Evolutionary conservation across 2,329 filamentous ascomycete species (phyloP), one percentile per base, ranked within the genome.

Genomic region (Didymella arachidicola): DNA sequence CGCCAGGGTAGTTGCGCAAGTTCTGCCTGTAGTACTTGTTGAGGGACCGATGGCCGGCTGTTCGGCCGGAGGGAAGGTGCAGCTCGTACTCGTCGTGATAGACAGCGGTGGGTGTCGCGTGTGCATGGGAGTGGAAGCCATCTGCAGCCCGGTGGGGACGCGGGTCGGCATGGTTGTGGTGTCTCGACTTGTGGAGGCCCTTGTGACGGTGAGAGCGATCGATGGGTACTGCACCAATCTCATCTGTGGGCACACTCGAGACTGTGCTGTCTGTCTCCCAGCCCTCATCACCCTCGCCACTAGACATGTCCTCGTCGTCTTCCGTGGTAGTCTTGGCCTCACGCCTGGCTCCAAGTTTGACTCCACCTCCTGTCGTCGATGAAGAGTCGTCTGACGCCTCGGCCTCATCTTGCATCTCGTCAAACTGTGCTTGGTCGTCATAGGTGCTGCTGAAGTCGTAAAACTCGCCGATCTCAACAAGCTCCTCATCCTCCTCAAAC

Each of bases 401-500:
- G n/a, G 64, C 71, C 4, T 82, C 83, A 12, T 66, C 63, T 53
- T 72, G 68, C 62, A 71, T 67, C 1, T 85, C 86, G 1, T 87
- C 85, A 16, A 86, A 81, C 7, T 84, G 82, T 54, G 84, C 91
- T 11, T 84, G 87, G 70, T 98, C 95, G 0, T 93, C 95, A 77
- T 99, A 99, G 1, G 95, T 97, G 79, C 91, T 91, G 65, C 91
- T 86, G 84, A 99, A 99, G 74, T 99, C 95, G 78, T 99, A 99
- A 77, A 92, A 97, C 65, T 98, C 92, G 56, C 95, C 95, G 71
- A 99, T 92, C 55, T 96, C 92, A 29, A 98, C 85, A 80, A 97
- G 92, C 72, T 98, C 93, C 34, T 90, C 89, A 73, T 97, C 92
- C 0, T 88, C 89, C 50, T 89, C 88, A 76, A 94, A 99, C 0